A percentile compares a stretch with the other conserved stretches of the same genome.
phyloP scores from a whole-genome alignment of 441 rosid genomes.

The Croton laevigatus region DNA sequence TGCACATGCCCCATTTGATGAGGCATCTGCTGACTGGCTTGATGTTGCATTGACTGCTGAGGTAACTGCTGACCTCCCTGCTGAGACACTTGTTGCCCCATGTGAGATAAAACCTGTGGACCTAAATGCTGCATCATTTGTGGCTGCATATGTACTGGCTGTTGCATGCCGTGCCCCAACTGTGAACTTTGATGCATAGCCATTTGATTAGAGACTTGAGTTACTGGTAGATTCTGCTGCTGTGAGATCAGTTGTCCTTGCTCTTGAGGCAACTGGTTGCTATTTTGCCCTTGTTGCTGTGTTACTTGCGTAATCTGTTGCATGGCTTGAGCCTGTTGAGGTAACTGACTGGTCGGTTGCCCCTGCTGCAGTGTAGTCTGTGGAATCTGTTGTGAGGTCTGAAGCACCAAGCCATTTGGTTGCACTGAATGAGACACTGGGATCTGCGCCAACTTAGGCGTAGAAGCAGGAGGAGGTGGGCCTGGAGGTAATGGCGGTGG shows the following conservation, averaged over 20 bases:
- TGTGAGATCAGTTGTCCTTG: slow-evolving; percentile 22
- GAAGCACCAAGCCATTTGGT: slow-evolving; percentile 38
- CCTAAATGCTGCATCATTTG: slow-evolving; percentile 60
- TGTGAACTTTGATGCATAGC: slow-evolving; percentile 41
- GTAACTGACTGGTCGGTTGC: slow-evolving; percentile 39
- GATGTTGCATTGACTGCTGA: slow-evolving; percentile 55
- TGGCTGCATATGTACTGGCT: slow-evolving; percentile 47
- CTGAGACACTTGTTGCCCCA: slow-evolving; percentile 48
- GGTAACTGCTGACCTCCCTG: slow-evolving; percentile 49
- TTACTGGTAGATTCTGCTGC: slow-evolving; percentile 27
- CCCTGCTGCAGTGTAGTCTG: slow-evolving; percentile 34
- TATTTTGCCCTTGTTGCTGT: slow-evolving; percentile 45
- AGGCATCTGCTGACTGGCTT: slow-evolving; percentile 33
- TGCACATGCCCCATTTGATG: slow-evolving; percentile 40
- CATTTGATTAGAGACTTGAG: slow-evolving; percentile 41
- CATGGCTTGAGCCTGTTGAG: slow-evolving; percentile 48
- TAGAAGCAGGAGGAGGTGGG: slow-evolving; percentile 44
- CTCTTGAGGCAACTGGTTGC: slow-evolving; percentile 50
- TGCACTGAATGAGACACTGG: slow-evolving; percentile 46
- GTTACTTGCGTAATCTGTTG: slow-evolving; percentile 34
- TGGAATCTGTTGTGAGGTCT: slow-evolving; percentile 35
- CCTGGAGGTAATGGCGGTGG: slow-evolving; percentile 60
- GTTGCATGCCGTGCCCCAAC: slow-evolving; percentile 43
- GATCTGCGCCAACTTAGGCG: slow-evolving; percentile 62
- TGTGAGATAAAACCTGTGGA: slow-evolving; percentile 42